These are phyloP conservation scores for Tetrahymena elliotti DNA, from an alignment of 73 alveolate species.

Conservation along the genomic window DNA sequence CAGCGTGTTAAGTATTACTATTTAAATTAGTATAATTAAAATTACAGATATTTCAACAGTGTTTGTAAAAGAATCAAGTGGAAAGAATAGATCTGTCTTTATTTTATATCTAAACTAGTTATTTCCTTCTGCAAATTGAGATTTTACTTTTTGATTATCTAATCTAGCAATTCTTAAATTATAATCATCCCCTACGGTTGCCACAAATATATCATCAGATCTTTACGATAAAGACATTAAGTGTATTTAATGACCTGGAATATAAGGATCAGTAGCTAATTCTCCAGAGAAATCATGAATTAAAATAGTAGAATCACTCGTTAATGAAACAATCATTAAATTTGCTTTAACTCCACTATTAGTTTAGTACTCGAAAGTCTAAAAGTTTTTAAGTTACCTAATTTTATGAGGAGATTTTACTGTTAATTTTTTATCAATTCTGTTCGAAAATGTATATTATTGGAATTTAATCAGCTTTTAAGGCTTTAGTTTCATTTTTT, in stretches of 20 bases:
- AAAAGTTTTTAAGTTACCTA: not conserved
- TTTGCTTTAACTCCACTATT: not conserved
- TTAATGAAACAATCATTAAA: not conserved
- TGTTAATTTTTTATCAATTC: not conserved
- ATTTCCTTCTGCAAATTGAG: not conserved
- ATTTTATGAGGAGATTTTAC: not conserved
- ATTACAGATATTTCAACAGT: not conserved
- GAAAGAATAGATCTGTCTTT: not conserved
- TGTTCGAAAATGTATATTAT: not conserved
- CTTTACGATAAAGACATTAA: not conserved
- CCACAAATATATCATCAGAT: not conserved
- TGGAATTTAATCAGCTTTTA: not conserved
- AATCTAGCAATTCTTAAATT: not conserved
- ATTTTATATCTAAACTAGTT: not conserved
- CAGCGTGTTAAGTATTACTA: too few species aligned
- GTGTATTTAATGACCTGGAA: not conserved
- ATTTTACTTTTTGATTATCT: not conserved
- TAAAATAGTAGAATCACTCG: not conserved
- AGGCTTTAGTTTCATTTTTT: not conserved
- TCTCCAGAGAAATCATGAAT: not conserved
- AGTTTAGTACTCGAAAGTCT: not conserved
- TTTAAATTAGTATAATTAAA: too few species aligned
- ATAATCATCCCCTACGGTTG: not conserved
- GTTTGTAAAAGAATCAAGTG: not conserved
- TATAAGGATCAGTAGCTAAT: not conserved